Conservation (phyloP, 1,284 basidiomycete genomes). For the Moesziomyces sp. region DNA sequence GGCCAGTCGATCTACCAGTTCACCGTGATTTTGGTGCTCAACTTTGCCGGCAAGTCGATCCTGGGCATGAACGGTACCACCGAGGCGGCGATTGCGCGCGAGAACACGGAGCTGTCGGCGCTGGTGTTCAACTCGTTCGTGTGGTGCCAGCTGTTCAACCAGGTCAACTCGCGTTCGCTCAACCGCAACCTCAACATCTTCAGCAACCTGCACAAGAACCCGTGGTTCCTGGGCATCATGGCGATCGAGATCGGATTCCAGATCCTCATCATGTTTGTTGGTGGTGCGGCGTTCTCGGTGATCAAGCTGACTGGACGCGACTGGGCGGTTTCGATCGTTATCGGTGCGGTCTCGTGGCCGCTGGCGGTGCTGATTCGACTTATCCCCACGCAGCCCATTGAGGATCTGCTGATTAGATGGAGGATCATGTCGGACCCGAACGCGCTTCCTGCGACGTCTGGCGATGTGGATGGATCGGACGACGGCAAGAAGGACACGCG, state of each 20-base stretch:
- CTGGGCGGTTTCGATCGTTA: conserved; percentile 91
- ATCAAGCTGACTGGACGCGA: conserved; percentile 79
- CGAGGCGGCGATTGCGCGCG: conserved; percentile 65
- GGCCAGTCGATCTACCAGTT: conserved; percentile 91
- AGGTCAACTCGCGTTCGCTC: conserved; percentile 87
- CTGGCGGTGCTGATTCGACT: conserved; percentile 84
- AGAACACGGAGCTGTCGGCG: conserved; percentile 76
- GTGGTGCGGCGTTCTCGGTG: conserved; percentile 92
- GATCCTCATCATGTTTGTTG: conserved; percentile 88
- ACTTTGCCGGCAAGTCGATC: conserved; percentile 82
- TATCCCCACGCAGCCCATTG: conserved; percentile 83
- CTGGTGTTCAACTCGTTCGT: conserved; percentile 97
- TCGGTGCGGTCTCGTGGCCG: conserved; percentile 87
- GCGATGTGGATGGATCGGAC: conserved; percentile 18
- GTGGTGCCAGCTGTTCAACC: conserved; percentile 81
- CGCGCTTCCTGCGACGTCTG: conserved; percentile 73
- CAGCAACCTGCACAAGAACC: conserved; percentile 81
- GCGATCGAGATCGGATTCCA: conserved; percentile 86
- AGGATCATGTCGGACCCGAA: conserved; percentile 78
- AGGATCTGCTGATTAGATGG: conserved; percentile 76
- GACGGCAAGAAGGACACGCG: conserved; percentile 70
- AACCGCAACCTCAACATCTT: conserved; percentile 90
- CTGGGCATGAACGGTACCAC: conserved; percentile 70
- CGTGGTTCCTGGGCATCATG: conserved; percentile 88
- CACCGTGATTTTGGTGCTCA: conserved; percentile 83